Conservation (phyloP, 768 basidiomycete genomes). For the Lentinula raphanica region DNA sequence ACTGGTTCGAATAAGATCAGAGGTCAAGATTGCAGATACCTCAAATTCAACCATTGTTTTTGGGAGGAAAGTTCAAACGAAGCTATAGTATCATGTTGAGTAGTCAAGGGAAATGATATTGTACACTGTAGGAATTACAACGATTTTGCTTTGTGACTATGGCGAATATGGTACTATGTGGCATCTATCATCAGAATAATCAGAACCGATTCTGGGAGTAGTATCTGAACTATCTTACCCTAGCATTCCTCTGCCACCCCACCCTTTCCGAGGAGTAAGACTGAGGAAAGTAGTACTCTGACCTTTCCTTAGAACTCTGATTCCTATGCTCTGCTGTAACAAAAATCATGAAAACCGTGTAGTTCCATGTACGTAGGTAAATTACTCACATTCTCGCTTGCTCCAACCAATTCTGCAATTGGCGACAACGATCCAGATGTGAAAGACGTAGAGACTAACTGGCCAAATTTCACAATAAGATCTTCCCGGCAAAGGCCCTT, state of each 20-base stretch:
- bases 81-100: not conserved
- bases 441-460: constrained; percentile 51
- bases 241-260: constrained; percentile 84
- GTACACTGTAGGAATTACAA: not conserved
- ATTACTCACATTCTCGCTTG: constrained; percentile 68
- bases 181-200: constrained; percentile 34
- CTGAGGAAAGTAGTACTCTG: constrained; percentile 41
- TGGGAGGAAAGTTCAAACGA: not conserved
- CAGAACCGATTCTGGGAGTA: constrained; percentile 1
- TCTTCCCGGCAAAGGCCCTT: constrained; percentile 69
- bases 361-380: not conserved
- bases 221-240: constrained; percentile 47
- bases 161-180: constrained; percentile 53
- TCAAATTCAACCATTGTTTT: constrained; percentile 1
- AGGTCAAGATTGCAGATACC: not conserved
- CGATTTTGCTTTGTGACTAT: not conserved
- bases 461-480: constrained; percentile 70
- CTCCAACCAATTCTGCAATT: constrained; percentile 67
- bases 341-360: not conserved
- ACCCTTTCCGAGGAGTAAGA: constrained; percentile 68
- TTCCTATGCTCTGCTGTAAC: constrained; percentile 49
- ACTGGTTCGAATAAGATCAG: constrained; percentile 20
- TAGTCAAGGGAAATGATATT: no score
- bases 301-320: constrained; percentile 52
- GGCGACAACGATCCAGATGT: constrained; percentile 54